Conservation (phyloP, 2,329 filamentous ascomycete genomes). For the Proliferodiscus dingleyae region DNA sequence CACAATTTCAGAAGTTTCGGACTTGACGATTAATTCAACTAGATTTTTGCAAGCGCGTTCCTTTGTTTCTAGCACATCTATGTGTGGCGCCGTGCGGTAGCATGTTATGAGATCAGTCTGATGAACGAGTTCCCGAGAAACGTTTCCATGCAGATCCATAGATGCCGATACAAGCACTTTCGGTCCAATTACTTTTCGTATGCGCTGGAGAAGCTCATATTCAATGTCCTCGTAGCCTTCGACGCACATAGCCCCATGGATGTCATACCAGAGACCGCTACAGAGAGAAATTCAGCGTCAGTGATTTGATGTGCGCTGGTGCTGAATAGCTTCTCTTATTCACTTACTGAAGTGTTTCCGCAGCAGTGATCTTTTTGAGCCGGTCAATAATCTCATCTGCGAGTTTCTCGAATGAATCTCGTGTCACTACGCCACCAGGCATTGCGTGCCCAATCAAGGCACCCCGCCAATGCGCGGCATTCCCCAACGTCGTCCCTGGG, state of each 20-base stretch:
- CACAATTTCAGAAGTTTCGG: slow-evolving; percentile 8
- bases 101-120: slow-evolving; percentile 48
- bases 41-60: slow-evolving; percentile 47
- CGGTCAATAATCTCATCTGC: slow-evolving; percentile 37
- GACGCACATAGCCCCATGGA: slow-evolving; percentile 52
- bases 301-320: too few relatives aligned
- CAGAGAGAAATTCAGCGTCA: too few relatives aligned
- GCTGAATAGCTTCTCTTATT: neutral
- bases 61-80: slow-evolving; percentile 46
- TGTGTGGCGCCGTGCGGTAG: slow-evolving; percentile 43
- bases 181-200: slow-evolving; percentile 41
- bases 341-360: slow-evolving; percentile 32
- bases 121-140: slow-evolving; percentile 44
- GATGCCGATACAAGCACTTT: slow-evolving; percentile 46
- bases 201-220: slow-evolving; percentile 41
- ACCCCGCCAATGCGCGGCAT: slow-evolving; percentile 44
- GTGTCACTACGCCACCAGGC: slow-evolving; percentile 44
- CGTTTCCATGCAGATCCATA: slow-evolving; percentile 53
- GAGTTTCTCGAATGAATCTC: slow-evolving; percentile 42
- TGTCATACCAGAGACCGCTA: slow-evolving; percentile 48
- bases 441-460: slow-evolving; percentile 47
- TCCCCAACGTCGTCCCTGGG: slow-evolving; percentile 36
- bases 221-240: slow-evolving; percentile 45
- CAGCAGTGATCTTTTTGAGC: slow-evolving; percentile 34
- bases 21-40: slow-evolving; percentile 34